These are phyloP conservation scores for Termitomyces eurrhizus DNA, from an alignment of 768 basidiomycete genomes.

Conservation along the genomic window DNA sequence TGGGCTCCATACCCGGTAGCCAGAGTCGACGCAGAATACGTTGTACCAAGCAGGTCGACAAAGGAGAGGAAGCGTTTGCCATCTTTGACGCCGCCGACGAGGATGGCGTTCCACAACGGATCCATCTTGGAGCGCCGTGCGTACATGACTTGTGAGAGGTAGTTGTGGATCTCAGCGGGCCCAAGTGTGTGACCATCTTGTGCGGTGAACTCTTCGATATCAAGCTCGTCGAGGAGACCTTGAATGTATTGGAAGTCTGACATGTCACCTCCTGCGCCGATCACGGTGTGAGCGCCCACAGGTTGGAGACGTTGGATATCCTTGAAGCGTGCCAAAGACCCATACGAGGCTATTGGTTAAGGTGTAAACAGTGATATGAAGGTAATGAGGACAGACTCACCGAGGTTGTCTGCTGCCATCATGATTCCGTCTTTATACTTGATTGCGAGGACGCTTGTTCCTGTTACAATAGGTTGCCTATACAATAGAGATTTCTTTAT, in stretches of 20 bases:
- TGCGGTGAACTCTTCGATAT: slow-evolving; percentile 73
- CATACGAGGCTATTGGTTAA: slow-evolving; percentile 74
- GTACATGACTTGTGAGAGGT: slow-evolving; percentile 89
- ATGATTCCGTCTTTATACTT: slow-evolving; percentile 96
- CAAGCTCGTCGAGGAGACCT: slow-evolving; percentile 68
- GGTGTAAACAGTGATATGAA: not conserved
- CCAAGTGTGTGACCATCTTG: slow-evolving; percentile 84
- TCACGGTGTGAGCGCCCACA: slow-evolving; percentile 78
- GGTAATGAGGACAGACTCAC: slow-evolving; percentile 37
- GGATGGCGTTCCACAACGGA: slow-evolving; percentile 91
- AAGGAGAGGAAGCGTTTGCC: slow-evolving; percentile 85
- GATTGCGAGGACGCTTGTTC: slow-evolving; percentile 92
- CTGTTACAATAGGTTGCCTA: slow-evolving; percentile 93
- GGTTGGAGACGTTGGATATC: slow-evolving; percentile 86
- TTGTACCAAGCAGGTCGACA: slow-evolving; percentile 95
- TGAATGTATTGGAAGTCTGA: slow-evolving; percentile 96
- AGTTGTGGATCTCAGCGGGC: slow-evolving; percentile 90
- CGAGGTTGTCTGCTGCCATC: slow-evolving; percentile 97
- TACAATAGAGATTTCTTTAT: not conserved
- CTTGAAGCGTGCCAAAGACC: slow-evolving; percentile 95
- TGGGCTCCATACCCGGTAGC: slow-evolving; percentile 36
- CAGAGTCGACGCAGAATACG: slow-evolving; percentile 23
- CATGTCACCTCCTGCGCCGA: slow-evolving; percentile 96
- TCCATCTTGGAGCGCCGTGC: slow-evolving; percentile 81
- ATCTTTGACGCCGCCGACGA: slow-evolving; percentile 90